Percentiles rank a stretch among this genome's conserved stretches.
These are phyloP conservation scores for Macadamia tetraphylla DNA, from an alignment of 164 flowering plant species.

Conservation along the genomic window DNA sequence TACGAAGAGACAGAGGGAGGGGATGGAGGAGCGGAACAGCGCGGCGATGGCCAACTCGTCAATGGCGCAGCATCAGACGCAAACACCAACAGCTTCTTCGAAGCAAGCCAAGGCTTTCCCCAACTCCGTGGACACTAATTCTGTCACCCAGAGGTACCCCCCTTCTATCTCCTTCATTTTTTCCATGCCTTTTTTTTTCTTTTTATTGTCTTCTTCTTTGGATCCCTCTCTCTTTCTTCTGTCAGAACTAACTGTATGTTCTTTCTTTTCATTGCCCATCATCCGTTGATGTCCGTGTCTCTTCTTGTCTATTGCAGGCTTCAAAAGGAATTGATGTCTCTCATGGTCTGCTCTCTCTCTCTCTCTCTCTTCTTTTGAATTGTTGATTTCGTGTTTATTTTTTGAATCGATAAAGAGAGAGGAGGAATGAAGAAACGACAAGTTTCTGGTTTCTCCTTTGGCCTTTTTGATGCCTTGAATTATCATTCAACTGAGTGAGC, in stretches of 20 bases:
- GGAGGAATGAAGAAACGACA: too few relatives aligned
- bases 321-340: conserved; percentile 66
- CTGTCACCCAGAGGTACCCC: conserved; percentile 47
- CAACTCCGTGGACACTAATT: conserved; percentile 39
- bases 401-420: too few relatives aligned
- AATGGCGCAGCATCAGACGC: conserved; percentile 15
- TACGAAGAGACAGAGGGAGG: not conserved
- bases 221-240: not conserved
- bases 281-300: not conserved
- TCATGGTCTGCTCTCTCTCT: conserved; percentile 36
- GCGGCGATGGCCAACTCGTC: conserved; percentile 32
- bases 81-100: conserved; percentile 22
- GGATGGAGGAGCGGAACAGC: conserved; percentile 42
- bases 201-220: not conserved
- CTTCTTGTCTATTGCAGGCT: conserved; percentile 32
- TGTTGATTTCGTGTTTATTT: too few relatives aligned
- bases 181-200: not conserved
- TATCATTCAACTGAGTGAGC: too few relatives aligned
- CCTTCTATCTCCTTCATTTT: not conserved
- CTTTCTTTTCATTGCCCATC: not conserved
- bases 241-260: not conserved
- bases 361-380: not conserved
- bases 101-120: conserved; percentile 40
- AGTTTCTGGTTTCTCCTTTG: too few relatives aligned
- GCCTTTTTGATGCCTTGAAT: too few relatives aligned